phyloP scores from a whole-genome alignment of 164 flowering plant species.

The Stephania japonica region DNA sequence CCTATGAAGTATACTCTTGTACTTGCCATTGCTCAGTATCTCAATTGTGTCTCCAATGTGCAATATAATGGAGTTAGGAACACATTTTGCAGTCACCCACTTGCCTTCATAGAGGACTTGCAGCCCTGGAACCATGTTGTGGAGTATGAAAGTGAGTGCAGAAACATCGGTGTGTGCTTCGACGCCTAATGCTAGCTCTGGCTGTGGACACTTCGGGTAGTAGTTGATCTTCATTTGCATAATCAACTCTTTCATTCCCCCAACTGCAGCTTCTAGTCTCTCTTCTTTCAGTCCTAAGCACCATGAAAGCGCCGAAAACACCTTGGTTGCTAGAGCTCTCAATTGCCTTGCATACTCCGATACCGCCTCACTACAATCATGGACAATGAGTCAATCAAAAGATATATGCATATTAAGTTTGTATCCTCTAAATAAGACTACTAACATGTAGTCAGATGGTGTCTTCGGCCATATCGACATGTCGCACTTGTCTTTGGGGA shows the following conservation, averaged over 20 bases:
- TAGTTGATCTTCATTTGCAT: slow-evolving; percentile 88
- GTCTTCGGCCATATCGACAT: slow-evolving; percentile 77
- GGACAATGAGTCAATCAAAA: too few relatives aligned
- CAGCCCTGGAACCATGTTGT: slow-evolving; percentile 97
- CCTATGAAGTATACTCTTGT: slow-evolving; percentile 84
- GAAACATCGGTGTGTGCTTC: slow-evolving; percentile 92
- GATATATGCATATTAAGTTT: too few relatives aligned
- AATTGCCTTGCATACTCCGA: slow-evolving; percentile 55
- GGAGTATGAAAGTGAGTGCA: slow-evolving; percentile 84
- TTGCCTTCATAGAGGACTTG: slow-evolving; percentile 58
- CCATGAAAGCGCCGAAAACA: slow-evolving; percentile 49
- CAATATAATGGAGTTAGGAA: slow-evolving; percentile 77
- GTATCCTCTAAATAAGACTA: neutral
- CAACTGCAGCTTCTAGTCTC: slow-evolving; percentile 72
- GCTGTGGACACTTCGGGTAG: slow-evolving; percentile 96
- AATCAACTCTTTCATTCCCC: slow-evolving; percentile 68
- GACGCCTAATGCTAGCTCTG: slow-evolving; percentile 87
- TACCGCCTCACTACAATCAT: slow-evolving; percentile 51
- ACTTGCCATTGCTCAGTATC: slow-evolving; percentile 82
- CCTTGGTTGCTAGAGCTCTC: slow-evolving; percentile 49
- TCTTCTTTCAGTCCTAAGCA: slow-evolving; percentile 76
- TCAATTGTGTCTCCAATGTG: slow-evolving; percentile 88
- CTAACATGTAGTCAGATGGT: slow-evolving; percentile 72
- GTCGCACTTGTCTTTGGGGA: slow-evolving; percentile 71
- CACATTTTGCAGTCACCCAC: slow-evolving; percentile 93